Conservation (phyloP, 2,329 filamentous ascomycete species). For the Phaeosphaeria sp. region DNA sequence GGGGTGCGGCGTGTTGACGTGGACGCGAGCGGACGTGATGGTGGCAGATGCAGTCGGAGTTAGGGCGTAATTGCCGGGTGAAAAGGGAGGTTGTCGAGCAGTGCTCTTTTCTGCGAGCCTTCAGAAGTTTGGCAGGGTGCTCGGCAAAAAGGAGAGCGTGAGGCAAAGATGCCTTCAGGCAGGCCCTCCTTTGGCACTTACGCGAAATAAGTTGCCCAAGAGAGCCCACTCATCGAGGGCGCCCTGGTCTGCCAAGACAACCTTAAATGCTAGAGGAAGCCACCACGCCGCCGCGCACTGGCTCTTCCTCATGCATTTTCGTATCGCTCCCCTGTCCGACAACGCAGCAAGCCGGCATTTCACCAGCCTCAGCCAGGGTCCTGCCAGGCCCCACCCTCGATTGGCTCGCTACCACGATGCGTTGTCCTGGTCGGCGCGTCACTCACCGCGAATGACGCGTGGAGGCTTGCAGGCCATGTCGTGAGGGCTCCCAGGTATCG, state of each 20-base stretch:
- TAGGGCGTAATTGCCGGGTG: slow-evolving; percentile 1
- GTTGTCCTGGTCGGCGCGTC: slow-evolving; percentile 30
- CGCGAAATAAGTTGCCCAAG: slow-evolving; percentile 26
- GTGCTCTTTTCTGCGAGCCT: slow-evolving; percentile 3
- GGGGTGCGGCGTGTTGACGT: slow-evolving; percentile 13
- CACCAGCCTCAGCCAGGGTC: slow-evolving; percentile 5
- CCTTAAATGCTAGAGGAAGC: slow-evolving; percentile 9
- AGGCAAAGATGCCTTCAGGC: slow-evolving; percentile 17
- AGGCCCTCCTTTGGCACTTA: slow-evolving; percentile 19
- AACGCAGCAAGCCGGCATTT: slow-evolving; percentile 16
- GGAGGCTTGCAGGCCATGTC: not conserved
- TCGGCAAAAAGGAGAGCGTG: slow-evolving; percentile 26
- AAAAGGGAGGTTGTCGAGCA: slow-evolving; percentile 13
- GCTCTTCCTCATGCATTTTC: slow-evolving; percentile 6
- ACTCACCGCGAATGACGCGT: slow-evolving; percentile 23
- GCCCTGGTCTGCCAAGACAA: slow-evolving; percentile 15
- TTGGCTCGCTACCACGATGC: slow-evolving; percentile 20
- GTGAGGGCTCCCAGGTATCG: not conserved
- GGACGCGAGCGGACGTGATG: slow-evolving; percentile 3
- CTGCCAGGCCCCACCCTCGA: not conserved
- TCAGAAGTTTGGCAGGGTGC: slow-evolving; percentile 2
- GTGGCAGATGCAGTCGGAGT: not conserved
- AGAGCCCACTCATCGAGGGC: slow-evolving; percentile 9
- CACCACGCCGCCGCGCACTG: not conserved
- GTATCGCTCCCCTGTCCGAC: slow-evolving; percentile 11